Evolutionary conservation across 495 filamentous ascomycete genomes (phyloP).

Genomic region (Xylaria nigripes): DNA sequence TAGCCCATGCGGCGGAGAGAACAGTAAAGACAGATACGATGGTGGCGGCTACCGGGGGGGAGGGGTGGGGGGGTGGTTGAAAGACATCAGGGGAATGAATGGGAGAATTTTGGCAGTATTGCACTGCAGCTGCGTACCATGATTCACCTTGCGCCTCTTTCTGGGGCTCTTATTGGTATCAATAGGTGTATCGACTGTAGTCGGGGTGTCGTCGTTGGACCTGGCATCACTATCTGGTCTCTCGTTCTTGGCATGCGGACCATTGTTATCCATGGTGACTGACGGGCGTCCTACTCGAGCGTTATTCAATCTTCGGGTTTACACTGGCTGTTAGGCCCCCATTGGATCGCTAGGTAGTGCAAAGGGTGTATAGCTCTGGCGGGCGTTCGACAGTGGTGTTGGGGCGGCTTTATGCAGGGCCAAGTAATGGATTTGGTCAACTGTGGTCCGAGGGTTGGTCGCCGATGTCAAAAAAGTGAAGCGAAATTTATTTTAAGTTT

Average conservation of each 20-base stretch:
- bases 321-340: slow-evolving; percentile 30
- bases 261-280: slow-evolving; percentile 33
- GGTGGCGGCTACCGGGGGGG: slow-evolving; percentile 5
- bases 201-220: slow-evolving; percentile 35
- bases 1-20: slow-evolving; percentile 28
- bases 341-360: slow-evolving; percentile 45
- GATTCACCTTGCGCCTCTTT: slow-evolving; percentile 99
- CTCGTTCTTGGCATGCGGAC: slow-evolving; percentile 42
- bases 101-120: slow-evolving; percentile 28
- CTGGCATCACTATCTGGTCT: slow-evolving; percentile 41
- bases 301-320: slow-evolving; percentile 18
- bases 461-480: slow-evolving; percentile 5
- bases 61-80: neutral
- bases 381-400: slow-evolving; percentile 33
- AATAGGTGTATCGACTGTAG: slow-evolving; percentile 30
- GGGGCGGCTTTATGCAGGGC: slow-evolving; percentile 43
- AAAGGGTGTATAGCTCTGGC: slow-evolving; percentile 39
- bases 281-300: slow-evolving; percentile 24
- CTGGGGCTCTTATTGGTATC: slow-evolving; percentile 60
- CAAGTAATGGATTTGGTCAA: slow-evolving; percentile 20
- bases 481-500: neutral
- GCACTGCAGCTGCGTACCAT: slow-evolving; percentile 58
- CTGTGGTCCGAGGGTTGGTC: slow-evolving; percentile 10
- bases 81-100: slow-evolving; percentile 22
- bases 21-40: slow-evolving; percentile 14